Evolutionary conservation across 371 early-diverging fungal genomes (phyloP), one percentile per base, ranked within the genome.

Genomic region (Chytridium lagenaria): DNA sequence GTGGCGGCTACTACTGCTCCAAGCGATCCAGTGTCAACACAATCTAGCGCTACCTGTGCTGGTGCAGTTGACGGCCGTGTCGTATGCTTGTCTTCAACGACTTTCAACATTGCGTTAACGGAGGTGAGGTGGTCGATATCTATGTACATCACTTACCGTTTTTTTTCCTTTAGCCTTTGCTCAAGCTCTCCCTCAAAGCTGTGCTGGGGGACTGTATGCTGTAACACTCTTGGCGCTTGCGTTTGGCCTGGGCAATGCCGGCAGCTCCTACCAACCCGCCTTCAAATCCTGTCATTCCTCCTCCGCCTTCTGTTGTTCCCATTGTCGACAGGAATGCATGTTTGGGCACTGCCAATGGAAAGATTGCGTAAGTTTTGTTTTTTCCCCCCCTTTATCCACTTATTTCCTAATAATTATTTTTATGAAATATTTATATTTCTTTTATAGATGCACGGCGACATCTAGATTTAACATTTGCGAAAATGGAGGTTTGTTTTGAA

Each of bases 191-290:
- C 36, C 63, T 19, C 63, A 61, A 38, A 31, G 19, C 36, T 61
- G 63, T 51, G 30, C 52, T 7, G 68, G 51, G 5, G 68, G 68
- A 5, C 68, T 63, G 37, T 33, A 15, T 68, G 68, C 68, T 68
- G 68, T 44, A 28, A 40, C 31, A 12, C 36, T 2, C 40, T 30
- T 1, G 51, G 51, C 68, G 7, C 31, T 16, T 68, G 68, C 52
- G 52, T 49, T 63, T 7, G 5, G 5, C 38, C 63, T 63, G 3
- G 31, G 15, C 28, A 22, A 16, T 63, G 5, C 31, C 63, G 23
- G 26, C 36, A 31, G 23, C 38, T 22, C 38, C 36, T 37, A 63
- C 63, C 38, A 59, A 10, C 38, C 37, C 0, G n/a, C 26, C 23
- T 5, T 22, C 31, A 38, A n/a, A 34, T 34, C 16, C 59, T 26